Evolutionary conservation across 805 yeast species (phyloP), one percentile per base, ranked within the genome.

Genomic region (Wickerhamomyces pijperi): DNA sequence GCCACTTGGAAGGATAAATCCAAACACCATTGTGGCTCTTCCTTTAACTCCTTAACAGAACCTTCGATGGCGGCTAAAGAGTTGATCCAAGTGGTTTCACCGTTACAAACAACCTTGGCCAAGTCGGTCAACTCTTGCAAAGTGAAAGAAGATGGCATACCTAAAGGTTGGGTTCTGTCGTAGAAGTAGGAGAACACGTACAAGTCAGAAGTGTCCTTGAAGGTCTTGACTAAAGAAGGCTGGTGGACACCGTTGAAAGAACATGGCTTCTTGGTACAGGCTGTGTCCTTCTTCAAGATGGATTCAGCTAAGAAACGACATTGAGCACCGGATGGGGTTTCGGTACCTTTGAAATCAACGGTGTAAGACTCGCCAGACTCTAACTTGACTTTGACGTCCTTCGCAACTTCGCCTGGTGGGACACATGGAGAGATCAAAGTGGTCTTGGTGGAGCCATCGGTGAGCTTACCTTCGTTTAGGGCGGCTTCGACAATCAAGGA

Each of bases 161-260:
- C 98, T 48, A 92, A 69, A 36, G 97, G 97, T 56, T 72, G 78
- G 28, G 97, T 83, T 56, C 94, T 76, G 64, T 92, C 99, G 64
- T 86, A 94, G 65, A 92, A 92, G 69, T 77, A 92, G 11, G 97
- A 90, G 64, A 94, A 87, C 34, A 92, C 77, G 61, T 68, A 92
- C 74, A 92, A 70, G 54, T 92, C 97, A 32, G 78, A 72, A 25
- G 74, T 60, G 40, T 67, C 67, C 39, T 76, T 71, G 71, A 92
- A 92, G 14, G 94, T 78, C 45, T 70, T 74, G 35, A 76, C 76
- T 52, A 92, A 67, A 4, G 94, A 82, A 8, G 99, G 99, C 67
- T 92, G 98, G 61, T 94, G 94, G 37, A 87, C 82, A 55, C 99
- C 98, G 56, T 90, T 86, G 72, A 92, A 92, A 2, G 97, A 84